phyloP scores from a whole-genome alignment of 345 rosid species.

The Eucalyptus camaldulensis region DNA sequence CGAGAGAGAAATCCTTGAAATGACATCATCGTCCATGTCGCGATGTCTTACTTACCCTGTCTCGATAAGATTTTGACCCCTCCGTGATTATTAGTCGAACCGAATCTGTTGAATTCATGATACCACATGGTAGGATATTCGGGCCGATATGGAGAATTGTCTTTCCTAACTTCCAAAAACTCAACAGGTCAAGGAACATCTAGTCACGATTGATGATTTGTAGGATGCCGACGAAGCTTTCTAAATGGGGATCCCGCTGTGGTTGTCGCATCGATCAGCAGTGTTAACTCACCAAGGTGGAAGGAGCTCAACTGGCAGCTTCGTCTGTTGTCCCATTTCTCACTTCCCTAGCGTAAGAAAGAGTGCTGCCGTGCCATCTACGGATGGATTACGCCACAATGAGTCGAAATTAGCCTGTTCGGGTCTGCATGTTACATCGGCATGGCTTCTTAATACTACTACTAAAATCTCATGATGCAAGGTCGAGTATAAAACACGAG shows the following conservation, averaged over 20 bases:
- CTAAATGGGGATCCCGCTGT: constrained; percentile 24
- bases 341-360: neutral
- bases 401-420: neutral
- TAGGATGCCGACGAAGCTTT: constrained; percentile 12
- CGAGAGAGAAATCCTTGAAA: neutral
- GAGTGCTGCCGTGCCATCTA: neutral
- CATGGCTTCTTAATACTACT: neutral
- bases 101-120: neutral
- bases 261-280: constrained; percentile 8
- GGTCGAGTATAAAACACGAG: constrained; percentile 21
- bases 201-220: neutral
- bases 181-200: neutral
- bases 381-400: neutral
- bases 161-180: neutral
- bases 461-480: constrained; percentile 1
- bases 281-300: constrained; percentile 6
- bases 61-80: neutral
- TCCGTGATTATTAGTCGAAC: neutral
- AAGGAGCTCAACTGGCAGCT: neutral
- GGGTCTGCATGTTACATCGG: neutral
- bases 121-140: neutral
- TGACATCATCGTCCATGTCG: neutral
- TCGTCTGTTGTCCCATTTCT: neutral
- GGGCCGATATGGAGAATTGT: neutral
- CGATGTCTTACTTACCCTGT: neutral